A percentile compares a stretch with the other conserved stretches of the same genome.
Evolutionary conservation across 208 protist genomes (phyloP).

Genomic region (Phytomonas francai): DNA sequence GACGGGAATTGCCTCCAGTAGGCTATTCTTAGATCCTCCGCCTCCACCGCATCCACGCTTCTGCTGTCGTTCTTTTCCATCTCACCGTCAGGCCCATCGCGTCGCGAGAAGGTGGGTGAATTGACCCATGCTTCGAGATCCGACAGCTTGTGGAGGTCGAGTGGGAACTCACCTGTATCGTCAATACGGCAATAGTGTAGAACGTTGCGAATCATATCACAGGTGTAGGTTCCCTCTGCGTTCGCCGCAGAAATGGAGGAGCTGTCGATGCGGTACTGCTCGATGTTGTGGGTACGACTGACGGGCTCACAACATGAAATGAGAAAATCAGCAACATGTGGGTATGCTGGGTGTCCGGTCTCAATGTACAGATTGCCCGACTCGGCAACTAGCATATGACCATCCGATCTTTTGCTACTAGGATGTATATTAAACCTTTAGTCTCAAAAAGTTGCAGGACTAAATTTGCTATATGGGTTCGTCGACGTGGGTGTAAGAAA

Average conservation of each 20-base stretch:
- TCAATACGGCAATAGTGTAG: slow-evolving; percentile 75
- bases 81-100: no score
- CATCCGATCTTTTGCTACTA: neutral
- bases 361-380: slow-evolving; percentile 69
- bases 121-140: slow-evolving; percentile 16
- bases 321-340: slow-evolving; percentile 73
- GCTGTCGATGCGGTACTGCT: slow-evolving; percentile 75
- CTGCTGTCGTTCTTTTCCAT: no score
- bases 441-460: no score
- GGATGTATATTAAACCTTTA: no score
- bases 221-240: slow-evolving; percentile 79
- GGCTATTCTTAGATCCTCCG: no score
- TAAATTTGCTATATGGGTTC: no score
- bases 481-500: no score
- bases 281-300: slow-evolving; percentile 70
- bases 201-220: slow-evolving; percentile 71
- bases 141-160: slow-evolving; percentile 44
- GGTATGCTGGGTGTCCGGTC: slow-evolving; percentile 63
- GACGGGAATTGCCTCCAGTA: no score
- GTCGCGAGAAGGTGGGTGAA: no score
- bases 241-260: slow-evolving; percentile 75
- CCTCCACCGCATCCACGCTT: no score
- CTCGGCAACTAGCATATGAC: slow-evolving; percentile 54
- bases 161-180: slow-evolving; percentile 30
- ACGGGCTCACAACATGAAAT: slow-evolving; percentile 85